phyloP scores from a whole-genome alignment of 2,329 filamentous ascomycete genomes.

The Trichophyton simii region DNA sequence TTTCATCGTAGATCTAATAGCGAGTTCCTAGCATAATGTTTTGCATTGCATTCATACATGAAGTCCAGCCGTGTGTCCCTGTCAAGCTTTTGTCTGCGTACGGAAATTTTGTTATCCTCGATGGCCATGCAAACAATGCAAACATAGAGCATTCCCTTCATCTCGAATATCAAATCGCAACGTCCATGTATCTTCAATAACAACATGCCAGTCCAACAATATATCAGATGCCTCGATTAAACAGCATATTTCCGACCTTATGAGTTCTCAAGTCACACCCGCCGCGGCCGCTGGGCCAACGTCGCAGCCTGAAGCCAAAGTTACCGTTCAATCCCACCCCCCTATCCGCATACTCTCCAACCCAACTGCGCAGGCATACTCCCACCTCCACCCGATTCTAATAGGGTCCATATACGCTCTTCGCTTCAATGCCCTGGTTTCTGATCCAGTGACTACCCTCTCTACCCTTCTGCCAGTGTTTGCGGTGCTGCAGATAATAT shows the following conservation, averaged over 20 bases:
- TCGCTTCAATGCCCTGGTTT: constrained; percentile 55
- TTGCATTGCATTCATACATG: not conserved
- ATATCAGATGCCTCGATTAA: not conserved
- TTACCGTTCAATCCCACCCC: constrained; percentile 18
- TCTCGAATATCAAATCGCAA: not conserved
- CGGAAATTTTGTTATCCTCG: not conserved
- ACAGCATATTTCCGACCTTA: not conserved
- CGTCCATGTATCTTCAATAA: too few species aligned
- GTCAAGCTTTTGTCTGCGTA: not conserved
- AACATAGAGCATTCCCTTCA: not conserved
- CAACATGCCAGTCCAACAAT: not conserved
- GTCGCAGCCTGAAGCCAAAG: not conserved
- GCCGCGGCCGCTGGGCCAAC: not conserved
- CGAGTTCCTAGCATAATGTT: too few species aligned
- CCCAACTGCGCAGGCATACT: constrained; percentile 42
- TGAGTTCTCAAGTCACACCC: not conserved
- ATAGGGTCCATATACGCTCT: constrained; percentile 52
- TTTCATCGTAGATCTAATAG: too few species aligned
- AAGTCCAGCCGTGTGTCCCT: not conserved
- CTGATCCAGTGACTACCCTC: constrained; percentile 55
- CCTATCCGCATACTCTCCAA: constrained; percentile 39
- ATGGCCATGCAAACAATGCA: not conserved
- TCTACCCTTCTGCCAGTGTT: constrained; percentile 49
- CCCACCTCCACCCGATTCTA: constrained; percentile 55
- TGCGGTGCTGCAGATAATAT: constrained; percentile 49